Base-by-base conservation (phyloP, 2,329 filamentous ascomycete species). In the Claviceps paspali region DNA sequence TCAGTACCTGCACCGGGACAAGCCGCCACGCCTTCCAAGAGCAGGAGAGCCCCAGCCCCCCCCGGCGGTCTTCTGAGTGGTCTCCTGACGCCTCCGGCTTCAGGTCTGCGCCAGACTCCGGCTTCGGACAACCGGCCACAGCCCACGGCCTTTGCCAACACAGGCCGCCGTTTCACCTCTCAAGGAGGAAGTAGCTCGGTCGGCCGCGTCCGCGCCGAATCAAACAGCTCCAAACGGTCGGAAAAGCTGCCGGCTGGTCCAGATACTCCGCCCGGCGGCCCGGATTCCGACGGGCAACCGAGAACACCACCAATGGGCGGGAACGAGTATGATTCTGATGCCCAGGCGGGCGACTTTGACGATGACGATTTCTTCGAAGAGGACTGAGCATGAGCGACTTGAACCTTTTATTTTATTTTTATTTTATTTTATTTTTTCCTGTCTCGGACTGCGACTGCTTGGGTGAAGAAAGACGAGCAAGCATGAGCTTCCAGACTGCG, bases 71-170 rank as follows among this genome's bases (percentile, higher is more conserved):
- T 85, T 42, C 65, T 87, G 15, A 79, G 79, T 1, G 87, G 87
- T 2, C 73, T 94, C 17, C 68, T 95, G 65, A 95, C 88, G 1
- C 87, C 88, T n/a, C 88, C 87, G 4, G 76, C 80, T 22, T 86
- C 82, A 4, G 74, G 76, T 38, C 56, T 80, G 33, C 78, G 82
- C 30, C 75, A 75, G 45, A 73, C 69, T 3, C 70, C 75, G 0
- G 61, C 66, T 3, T 49, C 50, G 19, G 55, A 58, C 26, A 51
- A 44, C 38, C 53, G 55, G 40, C 49, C 56, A 17, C 73, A 77
- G 45, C 70, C 74, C 3, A 76, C 73, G 0, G 73, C 75, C 2
- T 79, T 79, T 47, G 61, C 65, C 10, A 71, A 59, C 43, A 78
- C 73, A 0, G 73, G 73, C 15, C 68, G 73, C 22, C 65, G 74